These are phyloP conservation scores for Trametes elegans DNA, from an alignment of 768 basidiomycete species.

Conservation along the genomic window DNA sequence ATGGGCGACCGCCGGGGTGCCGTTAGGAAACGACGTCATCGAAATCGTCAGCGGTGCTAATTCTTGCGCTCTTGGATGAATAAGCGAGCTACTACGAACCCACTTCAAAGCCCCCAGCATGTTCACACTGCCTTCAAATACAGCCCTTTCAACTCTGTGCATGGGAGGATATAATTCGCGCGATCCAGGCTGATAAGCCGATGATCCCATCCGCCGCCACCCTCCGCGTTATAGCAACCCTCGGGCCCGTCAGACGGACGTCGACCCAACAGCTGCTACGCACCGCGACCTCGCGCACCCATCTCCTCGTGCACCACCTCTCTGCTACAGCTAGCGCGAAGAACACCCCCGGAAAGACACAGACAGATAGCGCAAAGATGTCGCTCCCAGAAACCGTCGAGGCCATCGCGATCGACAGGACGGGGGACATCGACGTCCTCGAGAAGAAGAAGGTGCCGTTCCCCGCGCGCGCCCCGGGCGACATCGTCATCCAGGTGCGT, in stretches of 20 bases:
- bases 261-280: not conserved
- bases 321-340: constrained; percentile 21
- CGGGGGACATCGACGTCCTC: constrained; percentile 76
- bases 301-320: constrained; percentile 31
- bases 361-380: constrained; percentile 33
- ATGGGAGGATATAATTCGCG: not conserved
- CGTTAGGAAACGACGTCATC: no score
- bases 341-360: no score
- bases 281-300: constrained; percentile 17
- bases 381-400: constrained; percentile 60
- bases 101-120: not conserved
- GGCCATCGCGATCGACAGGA: constrained; percentile 69
- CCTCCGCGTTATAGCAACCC: not conserved
- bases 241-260: not conserved
- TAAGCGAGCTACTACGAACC: not conserved
- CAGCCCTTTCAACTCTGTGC: no score
- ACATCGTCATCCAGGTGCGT: constrained; percentile 53
- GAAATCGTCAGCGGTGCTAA: no score
- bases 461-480: constrained; percentile 55
- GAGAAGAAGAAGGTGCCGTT: constrained; percentile 67
- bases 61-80: not conserved
- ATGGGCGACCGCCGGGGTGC: no score
- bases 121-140: no score
- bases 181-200: constrained; percentile 13
- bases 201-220: constrained; percentile 21